These are phyloP conservation scores for Kwoniella bestiolae DNA, from an alignment of 768 basidiomycete species.

Conservation along the genomic window DNA sequence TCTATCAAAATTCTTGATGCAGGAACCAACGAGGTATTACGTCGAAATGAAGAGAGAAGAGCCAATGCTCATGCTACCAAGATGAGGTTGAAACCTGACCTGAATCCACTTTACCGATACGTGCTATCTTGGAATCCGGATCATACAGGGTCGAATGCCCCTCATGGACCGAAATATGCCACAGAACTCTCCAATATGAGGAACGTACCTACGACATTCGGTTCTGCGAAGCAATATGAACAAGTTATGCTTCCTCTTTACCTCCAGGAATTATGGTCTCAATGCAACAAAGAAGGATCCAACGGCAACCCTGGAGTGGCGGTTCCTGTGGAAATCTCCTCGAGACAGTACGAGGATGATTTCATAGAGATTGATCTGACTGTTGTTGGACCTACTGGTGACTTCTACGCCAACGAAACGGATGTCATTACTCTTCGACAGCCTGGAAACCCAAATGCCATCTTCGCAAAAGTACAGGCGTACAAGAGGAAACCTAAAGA, in stretches of 20 bases:
- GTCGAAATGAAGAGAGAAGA: conserved; percentile 63
- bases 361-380: conserved; percentile 79
- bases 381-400: conserved; percentile 66
- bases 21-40: conserved; percentile 24
- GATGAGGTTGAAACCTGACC: conserved; percentile 78
- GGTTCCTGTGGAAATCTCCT: conserved; percentile 67
- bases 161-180: conserved; percentile 65
- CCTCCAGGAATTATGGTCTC: conserved; percentile 87
- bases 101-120: conserved; percentile 73
- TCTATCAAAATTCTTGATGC: conserved; percentile 35
- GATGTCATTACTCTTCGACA: conserved; percentile 82
- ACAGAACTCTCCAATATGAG: conserved; percentile 53
- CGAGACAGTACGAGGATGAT: conserved; percentile 74
- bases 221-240: conserved; percentile 69
- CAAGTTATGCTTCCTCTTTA: conserved; percentile 81
- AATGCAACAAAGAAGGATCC: conserved; percentile 77
- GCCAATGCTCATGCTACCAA: conserved; percentile 69
- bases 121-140: conserved; percentile 88
- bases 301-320: conserved; percentile 57
- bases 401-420: conserved; percentile 77
- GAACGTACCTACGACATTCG: conserved; percentile 70
- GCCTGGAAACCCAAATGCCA: conserved; percentile 61
- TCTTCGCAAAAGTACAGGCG: conserved; percentile 74
- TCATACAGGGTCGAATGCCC: conserved; percentile 62
- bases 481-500: conserved; percentile 61